Evolutionary conservation across 2,329 filamentous ascomycete species (phyloP).

Genomic region (Chaetomium globosum): DNA sequence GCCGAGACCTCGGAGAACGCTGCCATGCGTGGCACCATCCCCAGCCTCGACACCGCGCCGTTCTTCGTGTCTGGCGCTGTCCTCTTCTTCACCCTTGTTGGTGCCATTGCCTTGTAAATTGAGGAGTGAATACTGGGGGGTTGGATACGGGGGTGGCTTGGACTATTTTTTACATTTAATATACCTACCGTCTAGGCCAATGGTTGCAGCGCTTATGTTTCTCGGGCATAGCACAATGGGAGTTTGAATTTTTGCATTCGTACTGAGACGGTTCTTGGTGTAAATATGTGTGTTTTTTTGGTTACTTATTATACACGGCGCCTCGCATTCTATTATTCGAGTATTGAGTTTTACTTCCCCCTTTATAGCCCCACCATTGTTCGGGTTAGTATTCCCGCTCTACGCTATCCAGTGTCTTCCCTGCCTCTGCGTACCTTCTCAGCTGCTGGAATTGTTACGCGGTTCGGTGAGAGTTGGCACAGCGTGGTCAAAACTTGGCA

Average conservation of each 20-base stretch:
- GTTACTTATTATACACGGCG: background rate
- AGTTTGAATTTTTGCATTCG: background rate
- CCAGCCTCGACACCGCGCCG: slow-evolving; percentile 44
- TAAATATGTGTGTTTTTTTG: background rate
- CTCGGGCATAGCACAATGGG: background rate
- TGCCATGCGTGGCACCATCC: slow-evolving; percentile 39
- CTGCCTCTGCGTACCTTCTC: too few relatives aligned
- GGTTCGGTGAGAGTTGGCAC: too few relatives aligned
- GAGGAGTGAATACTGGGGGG: background rate
- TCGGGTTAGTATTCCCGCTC: too few relatives aligned
- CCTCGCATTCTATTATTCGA: too few relatives aligned
- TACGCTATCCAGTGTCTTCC: too few relatives aligned
- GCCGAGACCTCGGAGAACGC: slow-evolving; percentile 42
- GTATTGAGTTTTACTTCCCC: too few relatives aligned
- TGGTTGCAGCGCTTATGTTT: background rate
- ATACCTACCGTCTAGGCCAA: slow-evolving; percentile 2
- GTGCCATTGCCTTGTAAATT: slow-evolving; percentile 41
- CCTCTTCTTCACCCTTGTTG: slow-evolving; percentile 45
- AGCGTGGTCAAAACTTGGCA: too few relatives aligned
- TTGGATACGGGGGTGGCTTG: background rate
- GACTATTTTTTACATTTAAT: slow-evolving; percentile 17
- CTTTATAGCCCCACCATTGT: too few relatives aligned
- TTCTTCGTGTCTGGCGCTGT: slow-evolving; percentile 44
- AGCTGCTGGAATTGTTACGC: too few relatives aligned
- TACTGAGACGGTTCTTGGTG: background rate